Base-by-base conservation (phyloP, 2,329 filamentous ascomycete species). In the Raffaelea deltoideospora region DNA sequence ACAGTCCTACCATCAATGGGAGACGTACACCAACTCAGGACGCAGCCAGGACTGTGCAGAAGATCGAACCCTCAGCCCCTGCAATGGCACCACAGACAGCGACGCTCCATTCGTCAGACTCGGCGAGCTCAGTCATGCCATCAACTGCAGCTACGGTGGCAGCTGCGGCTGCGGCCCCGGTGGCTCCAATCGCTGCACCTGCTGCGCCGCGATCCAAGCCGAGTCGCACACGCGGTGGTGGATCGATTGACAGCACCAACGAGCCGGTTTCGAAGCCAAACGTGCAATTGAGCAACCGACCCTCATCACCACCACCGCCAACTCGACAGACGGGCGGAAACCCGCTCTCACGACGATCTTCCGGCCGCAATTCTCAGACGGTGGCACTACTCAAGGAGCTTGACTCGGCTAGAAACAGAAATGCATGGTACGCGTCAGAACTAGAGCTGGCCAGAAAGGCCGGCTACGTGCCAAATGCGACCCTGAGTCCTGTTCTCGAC, bases 391-490 rank as follows among this genome's bases (percentile, higher is more conserved):
- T 84, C 13, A 88, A 90, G 53, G 90, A 98, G 53, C 66, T 98
- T 3, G 88, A 98, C 52, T 68, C 76, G 9, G 71, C 79, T 4
- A 83, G 84, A 49, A 90, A 80, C 50, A 75, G 82, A 35, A 96
- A 94, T 57, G 88, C 88, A 1, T 98, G 90, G 90, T 95, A 93
- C 56, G 85, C 86, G 8, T 95, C 88, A 0, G 90, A 98, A 57
- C 65, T 98, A 32, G 85, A 93, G 40, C 64, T 98, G 44, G 92
- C 90, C 7, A 76, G 82, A 34, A 94, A 94, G 57, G 75, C 84
- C 29, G 90, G 90, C 5, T 98, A 96, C 50, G 69, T 75, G 7
- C 72, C 83, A 14, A 85, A 73, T 43, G 64, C 75, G 3, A 75
- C 76, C 1, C 69, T 75, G 20, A 82, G 73, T 50, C 76, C 84